Base-by-base conservation (phyloP, 345 rosid genomes). In the Populus euphratica region DNA sequence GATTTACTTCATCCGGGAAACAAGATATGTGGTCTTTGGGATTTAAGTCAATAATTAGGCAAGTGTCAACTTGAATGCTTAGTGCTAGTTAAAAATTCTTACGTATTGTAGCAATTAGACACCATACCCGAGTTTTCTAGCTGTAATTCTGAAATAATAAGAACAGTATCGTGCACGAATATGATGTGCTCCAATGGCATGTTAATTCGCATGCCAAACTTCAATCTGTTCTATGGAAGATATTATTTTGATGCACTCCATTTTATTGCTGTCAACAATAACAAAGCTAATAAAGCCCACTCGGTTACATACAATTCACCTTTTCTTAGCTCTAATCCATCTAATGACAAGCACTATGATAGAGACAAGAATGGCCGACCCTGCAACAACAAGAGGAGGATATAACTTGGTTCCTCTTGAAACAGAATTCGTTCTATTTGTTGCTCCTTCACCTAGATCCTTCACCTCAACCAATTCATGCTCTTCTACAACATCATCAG, bases 341-440 rank as follows among this genome's bases (percentile, higher is more conserved):
- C 64, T 66, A 47, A 89, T 74, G 64, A 85, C 89, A 54, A 92
- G 16, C 72, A 88, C 94, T 77, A 91, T 81, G 71, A 92, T 81
- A 69, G 93, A 84, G 72, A 86, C 83, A 27, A 91, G 76, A 16
- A 91, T 65, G n/a, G 90, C 78, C 49, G 93, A 92, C 63, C 93
- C 94, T 65, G 93, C 92, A 4, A 87, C 66, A 49, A 80, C 43
- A 49, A 73, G 43, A 75, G 88, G 87, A 71, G 49, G 65, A 49
- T 80, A 62, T 21, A 84, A 70, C 81, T 83, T 86, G 18, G 29
- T 36, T 69, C 72, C 69, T 77, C 43, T 83, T 0, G 52, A 8
- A 66, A 2, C 73, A 72, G 38, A 31, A 18, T 81, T 70, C 41
- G 66, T 68, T n/a, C 0, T 43, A 68, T 33, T 54, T 13, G 63